Evolutionary conservation across 352 stramenopile species (phyloP), one percentile per base, ranked within the genome.

Genomic region (Phytophthora colocasiae): DNA sequence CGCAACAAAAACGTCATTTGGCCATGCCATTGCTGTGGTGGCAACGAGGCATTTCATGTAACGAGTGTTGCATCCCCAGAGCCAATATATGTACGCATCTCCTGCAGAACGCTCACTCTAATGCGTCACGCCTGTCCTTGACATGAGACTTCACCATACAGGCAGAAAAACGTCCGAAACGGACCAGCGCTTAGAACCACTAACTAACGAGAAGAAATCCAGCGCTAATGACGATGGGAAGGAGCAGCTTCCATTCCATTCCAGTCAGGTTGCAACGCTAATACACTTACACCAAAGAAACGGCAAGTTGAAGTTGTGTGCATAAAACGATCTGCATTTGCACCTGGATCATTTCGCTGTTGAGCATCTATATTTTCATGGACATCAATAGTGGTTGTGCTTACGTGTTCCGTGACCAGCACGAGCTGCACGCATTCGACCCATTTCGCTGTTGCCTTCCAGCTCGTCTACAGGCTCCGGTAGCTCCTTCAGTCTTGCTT

Each of bases 401-500:
- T 71, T 74, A 36, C 61, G 55, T 14, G 58, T 58, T 19, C 40
- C 43, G n/a, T 62, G 66, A 11, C 53, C 53, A 36, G 53, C 60
- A 49, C 65, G 64, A 63, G 69, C 59, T 4, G 66, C 60, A 52
- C 60, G 66, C 58, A 73, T 78, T 24, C 65, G 63, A 31, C 59
- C 60, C 45, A 71, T 77, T 32, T 66, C 73, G 54, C 67, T 75
- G 39, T 68, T 73, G n/a, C 61, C 63, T 36, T 71, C 73, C 3
- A 70, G 63, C 24, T 76, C 70, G 36, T 80, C 75, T 22, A 76
- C 46, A 19, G 68, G 71, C 53, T 77, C 71, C 11, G 71, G 68
- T 17, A 89, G 71, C 41, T 90, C 75, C 29, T 78, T 72, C 32
- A 92, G 64, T 40, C 87, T 86, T 52, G 68, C 66, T 63, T 78